phyloP scores from a whole-genome alignment of 495 filamentous ascomycete species.

The Penicillium robsamsonii region DNA sequence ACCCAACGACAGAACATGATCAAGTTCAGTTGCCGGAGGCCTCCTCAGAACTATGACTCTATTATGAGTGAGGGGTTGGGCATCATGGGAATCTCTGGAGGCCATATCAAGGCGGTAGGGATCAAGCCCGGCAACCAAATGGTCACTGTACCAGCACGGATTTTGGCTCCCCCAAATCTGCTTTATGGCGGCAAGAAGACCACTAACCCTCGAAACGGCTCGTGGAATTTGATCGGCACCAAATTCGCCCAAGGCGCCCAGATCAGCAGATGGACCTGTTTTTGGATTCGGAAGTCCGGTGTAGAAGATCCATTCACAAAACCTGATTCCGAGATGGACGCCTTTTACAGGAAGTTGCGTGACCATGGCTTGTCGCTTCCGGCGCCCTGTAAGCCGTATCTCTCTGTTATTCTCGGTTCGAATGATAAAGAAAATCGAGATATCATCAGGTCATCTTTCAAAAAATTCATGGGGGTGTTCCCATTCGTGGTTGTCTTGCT shows the following conservation, averaged over 20 bases:
- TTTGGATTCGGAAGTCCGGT: slow-evolving; percentile 1
- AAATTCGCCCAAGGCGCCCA: slow-evolving; percentile 6
- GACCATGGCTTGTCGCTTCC: neutral
- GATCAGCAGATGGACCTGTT: slow-evolving; percentile 6
- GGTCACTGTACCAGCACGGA: slow-evolving; percentile 20
- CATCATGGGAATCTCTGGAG: slow-evolving; percentile 43
- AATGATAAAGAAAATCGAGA: neutral
- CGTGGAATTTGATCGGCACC: slow-evolving; percentile 21
- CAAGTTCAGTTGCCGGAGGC: slow-evolving; percentile 59
- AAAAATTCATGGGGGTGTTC: neutral
- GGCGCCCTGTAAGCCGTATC: neutral
- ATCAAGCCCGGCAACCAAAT: slow-evolving; percentile 12
- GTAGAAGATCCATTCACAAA: neutral
- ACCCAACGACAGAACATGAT: slow-evolving; percentile 61
- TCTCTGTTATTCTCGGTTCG: neutral
- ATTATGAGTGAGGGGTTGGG: slow-evolving; percentile 53
- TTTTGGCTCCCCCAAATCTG: slow-evolving; percentile 17
- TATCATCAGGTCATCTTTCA: neutral
- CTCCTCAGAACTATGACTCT: slow-evolving; percentile 59
- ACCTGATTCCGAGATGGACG: neutral
- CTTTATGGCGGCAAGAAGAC: slow-evolving; percentile 10
- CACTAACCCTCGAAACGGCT: slow-evolving; percentile 3
- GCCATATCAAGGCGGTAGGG: neutral
- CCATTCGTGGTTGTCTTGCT: slow-evolving; percentile 56
- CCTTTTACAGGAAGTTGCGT: neutral